These are phyloP conservation scores for Trichophyton rubrum DNA, from an alignment of 2,329 filamentous ascomycete genomes.

Conservation along the genomic window DNA sequence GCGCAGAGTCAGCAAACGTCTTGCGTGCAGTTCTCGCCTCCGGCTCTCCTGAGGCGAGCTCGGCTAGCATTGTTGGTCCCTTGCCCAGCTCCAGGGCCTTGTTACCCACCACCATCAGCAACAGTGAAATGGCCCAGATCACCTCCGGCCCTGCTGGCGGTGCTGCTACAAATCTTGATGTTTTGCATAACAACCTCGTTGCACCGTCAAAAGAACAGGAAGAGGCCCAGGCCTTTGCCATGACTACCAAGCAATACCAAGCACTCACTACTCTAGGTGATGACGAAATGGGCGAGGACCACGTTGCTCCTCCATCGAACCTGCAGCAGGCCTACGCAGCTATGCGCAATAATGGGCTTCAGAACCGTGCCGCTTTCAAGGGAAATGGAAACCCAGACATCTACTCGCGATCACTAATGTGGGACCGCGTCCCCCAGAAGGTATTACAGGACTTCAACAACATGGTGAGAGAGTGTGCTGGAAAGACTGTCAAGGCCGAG, in stretches of 20 bases:
- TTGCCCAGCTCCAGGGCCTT: conserved; percentile 16
- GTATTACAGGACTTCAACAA: conserved; percentile 87
- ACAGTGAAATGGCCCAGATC: conserved; percentile 30
- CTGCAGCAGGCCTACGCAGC: conserved; percentile 56
- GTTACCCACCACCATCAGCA: conserved; percentile 25
- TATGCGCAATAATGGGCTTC: conserved; percentile 58
- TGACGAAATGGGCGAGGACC: conserved; percentile 23
- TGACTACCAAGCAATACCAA: conserved; percentile 81
- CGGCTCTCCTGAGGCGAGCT: conserved; percentile 30
- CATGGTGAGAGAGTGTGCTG: conserved; percentile 65
- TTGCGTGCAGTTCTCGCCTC: conserved; percentile 36
- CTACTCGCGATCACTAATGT: conserved; percentile 82
- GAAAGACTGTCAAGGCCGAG: conserved; percentile 24
- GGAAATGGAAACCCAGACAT: conserved; percentile 59
- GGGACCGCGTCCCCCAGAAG: conserved; percentile 85
- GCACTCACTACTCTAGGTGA: conserved; percentile 61
- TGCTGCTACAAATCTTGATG: conserved; percentile 40
- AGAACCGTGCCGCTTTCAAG: conserved; percentile 40
- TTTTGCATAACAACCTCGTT: conserved; percentile 56
- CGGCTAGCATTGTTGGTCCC: conserved; percentile 38
- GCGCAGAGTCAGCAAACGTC: conserved; percentile 36
- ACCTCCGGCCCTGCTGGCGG: conserved; percentile 18
- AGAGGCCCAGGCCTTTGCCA: conserved; percentile 74
- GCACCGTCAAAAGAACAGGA: conserved; percentile 73
- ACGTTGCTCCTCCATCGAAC: conserved; percentile 30